Percentiles rank a stretch among this genome's conserved stretches.
Evolutionary conservation across 305 asterid genomes (phyloP).

Genomic region (Nicotiana rustica): DNA sequence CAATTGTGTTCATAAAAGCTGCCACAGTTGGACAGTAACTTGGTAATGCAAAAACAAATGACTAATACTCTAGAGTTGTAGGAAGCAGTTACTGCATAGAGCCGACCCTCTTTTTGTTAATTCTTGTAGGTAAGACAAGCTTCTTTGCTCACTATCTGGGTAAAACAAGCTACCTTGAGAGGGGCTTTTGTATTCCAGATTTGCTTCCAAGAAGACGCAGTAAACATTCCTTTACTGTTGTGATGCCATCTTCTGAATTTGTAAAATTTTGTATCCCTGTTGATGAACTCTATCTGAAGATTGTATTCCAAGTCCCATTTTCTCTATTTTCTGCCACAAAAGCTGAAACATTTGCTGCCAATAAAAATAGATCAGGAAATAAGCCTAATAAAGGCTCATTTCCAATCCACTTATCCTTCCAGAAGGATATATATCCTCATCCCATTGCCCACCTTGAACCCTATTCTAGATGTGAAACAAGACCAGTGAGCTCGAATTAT

Average conservation of each 20-base stretch:
- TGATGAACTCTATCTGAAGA: constrained; percentile 9
- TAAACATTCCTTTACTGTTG: no score
- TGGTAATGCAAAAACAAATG: not conserved
- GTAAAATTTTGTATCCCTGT: not conserved
- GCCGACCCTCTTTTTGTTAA: not conserved
- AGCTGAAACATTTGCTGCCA: not conserved
- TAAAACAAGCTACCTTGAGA: constrained; percentile 11
- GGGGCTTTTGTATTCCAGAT: not conserved
- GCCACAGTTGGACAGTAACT: not conserved
- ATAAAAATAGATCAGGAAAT: not conserved
- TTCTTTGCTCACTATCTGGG: not conserved
- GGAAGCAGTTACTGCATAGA: not conserved
- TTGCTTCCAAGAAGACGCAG: no score
- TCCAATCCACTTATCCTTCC: constrained; percentile 5
- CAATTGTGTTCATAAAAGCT: not conserved
- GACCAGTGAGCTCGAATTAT: not conserved
- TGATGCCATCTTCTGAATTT: not conserved
- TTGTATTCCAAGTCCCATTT: constrained; percentile 1
- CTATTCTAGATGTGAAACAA: constrained; percentile 4
- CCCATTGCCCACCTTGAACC: constrained; percentile 9
- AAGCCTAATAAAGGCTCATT: not conserved
- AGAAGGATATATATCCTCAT: constrained; percentile 1
- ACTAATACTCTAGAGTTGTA: not conserved
- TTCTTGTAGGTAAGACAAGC: not conserved
- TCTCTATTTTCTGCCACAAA: constrained; percentile 15